Evolutionary conservation across 306 rosid species (phyloP), one percentile per base, ranked within the genome.

Genomic region (Gleditsia sinensis): DNA sequence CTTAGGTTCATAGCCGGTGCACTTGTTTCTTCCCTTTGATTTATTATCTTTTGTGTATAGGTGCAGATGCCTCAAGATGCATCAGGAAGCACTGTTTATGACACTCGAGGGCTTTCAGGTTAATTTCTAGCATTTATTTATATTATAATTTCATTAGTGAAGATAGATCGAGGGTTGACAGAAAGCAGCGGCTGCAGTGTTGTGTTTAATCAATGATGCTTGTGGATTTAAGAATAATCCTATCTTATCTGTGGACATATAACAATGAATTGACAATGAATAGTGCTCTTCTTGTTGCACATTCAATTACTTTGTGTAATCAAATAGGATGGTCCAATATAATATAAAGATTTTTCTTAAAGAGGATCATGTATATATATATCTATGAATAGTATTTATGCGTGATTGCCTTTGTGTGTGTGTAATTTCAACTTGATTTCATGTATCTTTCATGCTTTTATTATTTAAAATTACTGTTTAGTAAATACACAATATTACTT

Each of bases 11-110:
- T 78, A 43, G 51, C 19, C 45, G 51, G 16, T 65, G 32, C 61
- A 55, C 68, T 12, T 28, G 14, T 65, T 63, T 62, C 57, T 48
- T 57, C 21, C 6, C 16, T 70, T n/a, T 6, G 62, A 61, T 23
- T 71, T 69, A 68, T 4, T 43, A 53, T 30, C 2, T 48, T 57
- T 75, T 62, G 37, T 71, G 78, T 45, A 12, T 49, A 94, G 98
- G 93, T 94, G 71, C 92, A 92, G 72, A 88, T 94, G 96, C 98
- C 98, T 69, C 98, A 94, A 76, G 96, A 94, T 83, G 88, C 96
- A 69, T 90, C 98, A 24, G 85, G 88, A 79, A 84, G 71, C 75
- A 74, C 89, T 50, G 95, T 94, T 69, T 89, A 82, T 11, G 98
- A 94, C 67, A 91, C 94, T 10, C 73, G 89, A 72, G 97, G 98